These are phyloP conservation scores for Pichia membranifaciens DNA, from an alignment of 805 yeast species.

Conservation along the genomic window DNA sequence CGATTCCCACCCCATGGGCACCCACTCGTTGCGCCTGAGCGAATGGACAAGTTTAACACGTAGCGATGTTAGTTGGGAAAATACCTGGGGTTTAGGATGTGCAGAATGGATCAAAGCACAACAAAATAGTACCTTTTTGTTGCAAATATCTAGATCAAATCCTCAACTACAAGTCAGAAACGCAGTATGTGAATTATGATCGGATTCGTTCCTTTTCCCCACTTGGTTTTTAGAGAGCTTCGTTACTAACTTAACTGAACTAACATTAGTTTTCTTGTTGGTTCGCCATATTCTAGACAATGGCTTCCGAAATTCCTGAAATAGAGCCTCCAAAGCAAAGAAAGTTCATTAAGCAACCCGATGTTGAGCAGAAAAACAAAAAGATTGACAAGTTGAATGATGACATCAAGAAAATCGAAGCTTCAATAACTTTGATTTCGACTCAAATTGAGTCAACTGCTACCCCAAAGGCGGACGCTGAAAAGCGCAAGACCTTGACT, in stretches of 20 bases:
- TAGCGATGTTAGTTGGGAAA: slow-evolving; percentile 1
- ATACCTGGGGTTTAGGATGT: too few species aligned
- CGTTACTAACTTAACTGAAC: neutral
- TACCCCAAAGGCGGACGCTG: slow-evolving; percentile 46
- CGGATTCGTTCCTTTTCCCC: neutral
- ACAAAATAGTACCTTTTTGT: too few species aligned
- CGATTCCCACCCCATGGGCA: neutral
- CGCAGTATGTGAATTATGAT: too few species aligned
- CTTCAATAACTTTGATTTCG: slow-evolving; percentile 44
- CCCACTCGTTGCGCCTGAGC: neutral
- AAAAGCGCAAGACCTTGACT: slow-evolving; percentile 43
- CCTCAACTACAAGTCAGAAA: too few species aligned
- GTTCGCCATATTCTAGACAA: neutral
- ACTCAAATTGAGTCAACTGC: slow-evolving; percentile 51
- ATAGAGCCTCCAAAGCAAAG: slow-evolving; percentile 29
- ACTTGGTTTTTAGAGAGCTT: neutral
- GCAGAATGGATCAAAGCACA: too few species aligned
- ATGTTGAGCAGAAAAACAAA: slow-evolving; percentile 56
- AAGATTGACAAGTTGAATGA: slow-evolving; percentile 48
- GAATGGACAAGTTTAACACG: neutral
- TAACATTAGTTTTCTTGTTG: neutral
- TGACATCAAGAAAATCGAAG: slow-evolving; percentile 59
- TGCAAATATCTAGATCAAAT: too few species aligned
- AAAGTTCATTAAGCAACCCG: slow-evolving; percentile 70
- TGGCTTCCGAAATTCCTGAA: slow-evolving; percentile 16